Evolutionary conservation across 768 basidiomycete genomes (phyloP).

Genomic region (Tulasnella calospora): DNA sequence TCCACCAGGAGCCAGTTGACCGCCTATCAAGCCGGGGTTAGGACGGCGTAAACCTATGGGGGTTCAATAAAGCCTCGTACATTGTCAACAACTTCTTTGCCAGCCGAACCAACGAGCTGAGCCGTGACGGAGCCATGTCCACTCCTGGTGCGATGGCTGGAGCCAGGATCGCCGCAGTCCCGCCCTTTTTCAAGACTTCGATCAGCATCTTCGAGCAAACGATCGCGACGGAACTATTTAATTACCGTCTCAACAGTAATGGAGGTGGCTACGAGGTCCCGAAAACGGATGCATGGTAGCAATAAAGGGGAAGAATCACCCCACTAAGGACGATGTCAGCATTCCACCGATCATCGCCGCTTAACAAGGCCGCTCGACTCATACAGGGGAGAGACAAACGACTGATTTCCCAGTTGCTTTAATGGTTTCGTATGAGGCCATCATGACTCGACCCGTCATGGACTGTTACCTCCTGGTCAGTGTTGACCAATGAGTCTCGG

Average conservation of each 20-base stretch:
- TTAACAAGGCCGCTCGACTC: no score
- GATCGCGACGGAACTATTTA: conserved; percentile 28
- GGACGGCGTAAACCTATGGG: background rate
- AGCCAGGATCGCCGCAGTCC: conserved; percentile 45
- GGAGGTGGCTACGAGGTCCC: conserved; percentile 59
- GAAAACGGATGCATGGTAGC: conserved; percentile 59
- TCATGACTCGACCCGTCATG: conserved; percentile 57
- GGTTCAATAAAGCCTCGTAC: conserved; percentile 27
- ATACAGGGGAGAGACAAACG: conserved; percentile 58
- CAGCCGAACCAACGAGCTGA: conserved; percentile 50
- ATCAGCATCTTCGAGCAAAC: no score
- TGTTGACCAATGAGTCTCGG: background rate
- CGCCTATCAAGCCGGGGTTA: background rate
- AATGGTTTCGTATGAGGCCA: conserved; percentile 60
- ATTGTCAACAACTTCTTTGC: conserved; percentile 50
- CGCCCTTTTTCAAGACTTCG: conserved; percentile 34
- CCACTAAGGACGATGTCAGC: conserved; percentile 42
- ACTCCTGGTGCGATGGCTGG: conserved; percentile 54
- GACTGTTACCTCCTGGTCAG: conserved; percentile 40
- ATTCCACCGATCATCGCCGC: no score
- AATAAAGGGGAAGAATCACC: conserved; percentile 59
- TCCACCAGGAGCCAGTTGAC: conserved; percentile 47
- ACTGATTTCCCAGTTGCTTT: conserved; percentile 55
- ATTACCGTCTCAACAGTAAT: conserved; percentile 53
- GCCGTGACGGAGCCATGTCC: conserved; percentile 54